Evolutionary conservation across 345 rosid species (phyloP).

Genomic region (Salix suchowensis): DNA sequence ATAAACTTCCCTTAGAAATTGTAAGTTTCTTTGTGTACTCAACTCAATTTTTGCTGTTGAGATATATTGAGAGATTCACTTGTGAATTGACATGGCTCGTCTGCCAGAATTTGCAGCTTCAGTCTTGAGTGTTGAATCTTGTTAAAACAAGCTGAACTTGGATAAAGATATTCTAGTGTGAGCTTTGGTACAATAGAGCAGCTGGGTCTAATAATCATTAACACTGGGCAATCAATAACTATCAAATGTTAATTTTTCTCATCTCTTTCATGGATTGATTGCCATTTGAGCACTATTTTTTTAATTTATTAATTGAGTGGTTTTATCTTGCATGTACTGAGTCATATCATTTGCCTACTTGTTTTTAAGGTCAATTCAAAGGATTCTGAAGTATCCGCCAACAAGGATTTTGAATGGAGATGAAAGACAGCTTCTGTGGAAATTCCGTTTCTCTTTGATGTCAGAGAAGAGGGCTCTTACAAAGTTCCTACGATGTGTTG

Average conservation of each 20-base stretch:
- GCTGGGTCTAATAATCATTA: background rate
- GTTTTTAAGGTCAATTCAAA: conserved; percentile 66
- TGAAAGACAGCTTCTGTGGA: conserved; percentile 97
- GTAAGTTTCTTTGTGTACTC: background rate
- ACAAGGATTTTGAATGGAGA: conserved; percentile 89
- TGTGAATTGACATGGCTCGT: background rate
- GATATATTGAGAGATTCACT: background rate
- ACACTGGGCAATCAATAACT: background rate
- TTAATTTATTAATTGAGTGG: background rate
- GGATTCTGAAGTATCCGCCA: conserved; percentile 85
- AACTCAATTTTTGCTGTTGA: background rate
- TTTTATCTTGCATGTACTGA: conserved; percentile 1
- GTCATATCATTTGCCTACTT: conserved; percentile 14
- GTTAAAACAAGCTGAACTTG: background rate
- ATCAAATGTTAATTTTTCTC: background rate
- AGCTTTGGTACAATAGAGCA: background rate
- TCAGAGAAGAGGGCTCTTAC: conserved; percentile 95
- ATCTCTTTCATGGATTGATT: conserved; percentile 5
- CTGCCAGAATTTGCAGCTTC: background rate
- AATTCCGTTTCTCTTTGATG: conserved; percentile 91
- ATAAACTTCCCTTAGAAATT: background rate
- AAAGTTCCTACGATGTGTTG: conserved; percentile 90
- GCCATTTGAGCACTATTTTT: background rate
- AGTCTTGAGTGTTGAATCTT: background rate
- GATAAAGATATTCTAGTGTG: background rate